Base-by-base conservation (phyloP, 148 eudicot genomes). In the Mesembryanthemum crystallinum region DNA sequence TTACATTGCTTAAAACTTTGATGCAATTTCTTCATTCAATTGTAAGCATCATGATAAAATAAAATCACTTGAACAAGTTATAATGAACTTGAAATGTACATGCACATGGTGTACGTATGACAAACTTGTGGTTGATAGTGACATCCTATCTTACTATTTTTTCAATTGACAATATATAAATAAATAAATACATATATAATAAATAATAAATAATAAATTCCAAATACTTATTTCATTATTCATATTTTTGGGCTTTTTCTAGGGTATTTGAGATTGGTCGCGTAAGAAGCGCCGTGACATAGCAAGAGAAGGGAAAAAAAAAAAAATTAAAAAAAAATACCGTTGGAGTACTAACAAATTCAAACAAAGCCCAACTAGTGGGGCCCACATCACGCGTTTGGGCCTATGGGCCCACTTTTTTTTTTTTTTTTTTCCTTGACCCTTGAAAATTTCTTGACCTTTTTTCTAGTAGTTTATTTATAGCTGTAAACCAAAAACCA, bases 321-420 rank as follows among this genome's bases (percentile, higher is more conserved):
- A n/a, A n/a, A n/a, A n/a, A n/a, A n/a, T n/a, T n/a, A n/a, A n/a
- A n/a, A n/a, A n/a, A n/a, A 13, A 47, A 79, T 47, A 62, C 69
- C 77, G 74, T 79, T 79, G 69, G 65, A 72, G 55, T 71, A 47
- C 52, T 45, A 32, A 49, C 37, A 51, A 51, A 49, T 60, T 63
- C 54, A 60, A 32, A 69, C 35, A 78, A 52, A 52, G 61, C 28
- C 37, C 69, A 59, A 8, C 29, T 79, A 12, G 2, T 7, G 18
- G 82, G 82, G 64, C 82, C 82, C 78, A 74, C 78, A 27, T 28
- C 78, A 79, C 78, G 82, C 78, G 82, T 12, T 73, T 79, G 64
- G 61, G 39, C 75, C 54, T 35, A 5, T 21, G 71, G 78, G 78
- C 55, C 78, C 82, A 66, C 10, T 20, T 39, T 7, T n/a, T 55